Percentiles rank a stretch among this genome's conserved stretches.
Conservation (phyloP, 2,329 filamentous ascomycete genomes). For the Pseudophaeomoniella oleicola region DNA sequence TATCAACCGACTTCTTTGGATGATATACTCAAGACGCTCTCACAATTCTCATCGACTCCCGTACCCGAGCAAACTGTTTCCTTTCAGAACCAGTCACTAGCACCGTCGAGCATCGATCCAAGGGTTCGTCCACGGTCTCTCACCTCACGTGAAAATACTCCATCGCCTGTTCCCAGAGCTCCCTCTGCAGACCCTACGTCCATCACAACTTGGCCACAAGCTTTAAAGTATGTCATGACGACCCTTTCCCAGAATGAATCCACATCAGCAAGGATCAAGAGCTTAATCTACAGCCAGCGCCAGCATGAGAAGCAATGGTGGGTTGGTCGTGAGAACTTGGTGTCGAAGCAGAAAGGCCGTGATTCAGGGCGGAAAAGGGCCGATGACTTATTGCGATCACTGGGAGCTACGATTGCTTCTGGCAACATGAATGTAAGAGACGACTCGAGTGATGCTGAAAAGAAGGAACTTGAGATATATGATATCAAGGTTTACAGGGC, state of each 20-base stretch:
- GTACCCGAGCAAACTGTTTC: neutral
- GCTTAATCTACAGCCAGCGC: constrained; percentile 50
- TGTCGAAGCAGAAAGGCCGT: constrained; percentile 36
- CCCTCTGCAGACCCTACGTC: constrained; percentile 23
- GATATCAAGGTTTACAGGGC: constrained; percentile 50
- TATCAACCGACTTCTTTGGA: constrained; percentile 11
- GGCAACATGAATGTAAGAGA: neutral
- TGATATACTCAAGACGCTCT: constrained; percentile 26
- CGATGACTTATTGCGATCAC: constrained; percentile 33
- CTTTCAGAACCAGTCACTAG: neutral
- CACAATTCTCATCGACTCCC: constrained; percentile 16
- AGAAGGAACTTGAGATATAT: constrained; percentile 41
- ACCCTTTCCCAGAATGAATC: constrained; percentile 30
- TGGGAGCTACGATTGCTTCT: constrained; percentile 9
- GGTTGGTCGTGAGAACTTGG: constrained; percentile 34
- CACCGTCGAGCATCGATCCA: constrained; percentile 9
- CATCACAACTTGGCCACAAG: constrained; percentile 37
- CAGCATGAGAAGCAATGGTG: constrained; percentile 50
- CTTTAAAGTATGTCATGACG: constrained; percentile 35
- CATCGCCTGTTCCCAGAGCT: neutral
- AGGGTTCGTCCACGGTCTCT: constrained; percentile 8
- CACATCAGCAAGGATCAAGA: constrained; percentile 28
- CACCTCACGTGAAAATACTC: constrained; percentile 2
- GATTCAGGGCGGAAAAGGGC: constrained; percentile 38
- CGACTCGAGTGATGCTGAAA: constrained; percentile 24